Conservation (phyloP, 2,329 filamentous ascomycete genomes). For the Aspergillus amoenus region DNA sequence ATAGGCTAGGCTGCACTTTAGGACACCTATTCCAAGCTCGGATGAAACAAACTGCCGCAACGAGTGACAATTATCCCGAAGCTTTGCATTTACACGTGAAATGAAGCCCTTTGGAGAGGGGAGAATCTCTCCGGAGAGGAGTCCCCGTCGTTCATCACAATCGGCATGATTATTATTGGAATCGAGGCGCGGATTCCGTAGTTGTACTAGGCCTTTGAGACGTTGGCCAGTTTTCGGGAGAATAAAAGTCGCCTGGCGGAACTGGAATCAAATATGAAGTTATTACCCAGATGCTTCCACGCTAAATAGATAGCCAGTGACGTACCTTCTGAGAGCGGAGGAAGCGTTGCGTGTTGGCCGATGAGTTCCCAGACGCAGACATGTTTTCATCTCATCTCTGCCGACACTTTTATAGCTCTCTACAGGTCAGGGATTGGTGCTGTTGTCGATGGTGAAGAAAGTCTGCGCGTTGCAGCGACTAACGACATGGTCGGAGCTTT, state of each 20-base stretch:
- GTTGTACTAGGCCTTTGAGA: conserved; percentile 73
- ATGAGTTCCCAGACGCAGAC: conserved; percentile 28
- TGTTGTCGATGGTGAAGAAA: background rate
- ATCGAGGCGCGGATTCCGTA: conserved; percentile 56
- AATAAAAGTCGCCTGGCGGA: conserved; percentile 83
- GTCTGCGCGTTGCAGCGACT: background rate
- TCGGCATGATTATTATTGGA: conserved; percentile 26
- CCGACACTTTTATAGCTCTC: background rate
- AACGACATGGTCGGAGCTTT: conserved; percentile 5
- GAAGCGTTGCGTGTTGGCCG: conserved; percentile 32
- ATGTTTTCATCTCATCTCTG: conserved; percentile 27
- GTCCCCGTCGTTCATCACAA: conserved; percentile 39
- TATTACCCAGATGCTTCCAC: conserved; percentile 3
- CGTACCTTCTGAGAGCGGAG: conserved; percentile 36
- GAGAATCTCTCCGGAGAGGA: conserved; percentile 30
- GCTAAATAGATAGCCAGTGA: background rate
- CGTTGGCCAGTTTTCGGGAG: conserved; percentile 84
- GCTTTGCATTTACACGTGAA: conserved; percentile 21
- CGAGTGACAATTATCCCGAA: conserved; percentile 39
- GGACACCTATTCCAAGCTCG: conserved; percentile 71
- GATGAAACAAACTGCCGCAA: conserved; percentile 65
- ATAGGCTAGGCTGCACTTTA: conserved; percentile 92
- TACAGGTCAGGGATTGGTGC: background rate
- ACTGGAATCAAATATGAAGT: conserved; percentile 42
- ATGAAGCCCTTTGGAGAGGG: conserved; percentile 14